Percentiles rank a stretch among this genome's conserved stretches.
Conservation (phyloP, 2,329 filamentous ascomycete species). For the Alternaria rosae region DNA sequence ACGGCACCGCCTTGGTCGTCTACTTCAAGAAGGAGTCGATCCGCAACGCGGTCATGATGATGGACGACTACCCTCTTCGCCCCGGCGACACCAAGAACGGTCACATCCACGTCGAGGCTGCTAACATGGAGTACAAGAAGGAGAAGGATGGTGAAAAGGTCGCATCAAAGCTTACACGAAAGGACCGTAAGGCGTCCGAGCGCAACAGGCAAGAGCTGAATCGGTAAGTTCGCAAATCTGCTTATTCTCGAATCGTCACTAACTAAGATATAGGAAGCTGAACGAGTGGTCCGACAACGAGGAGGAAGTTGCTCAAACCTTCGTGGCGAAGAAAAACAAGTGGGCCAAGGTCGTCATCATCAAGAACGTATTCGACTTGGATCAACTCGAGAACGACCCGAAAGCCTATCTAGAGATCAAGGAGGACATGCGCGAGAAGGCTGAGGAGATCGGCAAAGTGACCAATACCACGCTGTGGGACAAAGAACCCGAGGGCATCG, state of each 20-base stretch:
- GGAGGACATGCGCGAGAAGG: slow-evolving; percentile 91
- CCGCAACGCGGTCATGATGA: slow-evolving; percentile 78
- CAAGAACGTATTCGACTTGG: slow-evolving; percentile 89
- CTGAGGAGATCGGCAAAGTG: slow-evolving; percentile 82
- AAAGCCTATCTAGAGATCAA: slow-evolving; percentile 88
- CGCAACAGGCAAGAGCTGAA: slow-evolving; percentile 90
- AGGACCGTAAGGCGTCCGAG: slow-evolving; percentile 88
- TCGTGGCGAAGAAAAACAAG: slow-evolving; percentile 60
- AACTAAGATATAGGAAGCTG: slow-evolving; percentile 68
- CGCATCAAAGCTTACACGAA: slow-evolving; percentile 61
- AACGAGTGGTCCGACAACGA: slow-evolving; percentile 95
- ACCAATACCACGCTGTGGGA: slow-evolving; percentile 94
- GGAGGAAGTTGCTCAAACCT: slow-evolving; percentile 53
- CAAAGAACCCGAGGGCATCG: slow-evolving; percentile 81
- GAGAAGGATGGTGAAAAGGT: slow-evolving; percentile 67
- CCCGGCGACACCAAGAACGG: slow-evolving; percentile 58
- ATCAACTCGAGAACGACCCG: slow-evolving; percentile 85
- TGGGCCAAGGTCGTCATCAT: slow-evolving; percentile 86
- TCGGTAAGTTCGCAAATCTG: slow-evolving; percentile 50
- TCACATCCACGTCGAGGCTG: slow-evolving; percentile 79
- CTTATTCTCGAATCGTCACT: slow-evolving; percentile 1
- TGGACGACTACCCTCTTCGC: slow-evolving; percentile 84
- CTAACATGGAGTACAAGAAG: slow-evolving; percentile 92
- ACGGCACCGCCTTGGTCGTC: slow-evolving; percentile 90
- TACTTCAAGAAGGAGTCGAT: slow-evolving; percentile 98